Base-by-base conservation (phyloP, 2,329 filamentous ascomycete genomes). In the Cladorrhinum sp. region DNA sequence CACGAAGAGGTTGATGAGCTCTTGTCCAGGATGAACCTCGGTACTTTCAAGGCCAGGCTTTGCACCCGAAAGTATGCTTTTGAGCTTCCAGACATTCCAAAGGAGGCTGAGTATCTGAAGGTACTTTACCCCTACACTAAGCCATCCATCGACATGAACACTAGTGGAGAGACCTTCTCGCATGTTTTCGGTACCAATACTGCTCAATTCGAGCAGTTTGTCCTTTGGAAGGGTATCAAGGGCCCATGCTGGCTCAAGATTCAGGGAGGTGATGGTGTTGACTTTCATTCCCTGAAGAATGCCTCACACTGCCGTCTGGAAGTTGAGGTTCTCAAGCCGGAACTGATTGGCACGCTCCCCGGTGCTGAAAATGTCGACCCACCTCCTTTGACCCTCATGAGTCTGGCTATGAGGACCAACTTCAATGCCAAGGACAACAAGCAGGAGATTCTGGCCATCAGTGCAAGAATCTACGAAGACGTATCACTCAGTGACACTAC, bases 171-270 rank as follows among this genome's bases (percentile, higher is more conserved):
- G 73, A 98, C 95, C 0, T 99, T 93, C 72, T 97, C 93, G 1
- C 91, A 91, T 66, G 88, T 96, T 23, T 99, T 99, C 67, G 95
- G 96, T 25, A 89, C 90, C 59, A 96, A 95, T 73, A 99, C 95
- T 0, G 87, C 91, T 1, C 81, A 99, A 0, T 99, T 99, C 68
- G 95, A 99, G 75, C 95, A 99, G 69, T 99, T 99, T 71, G 95
- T 99, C 20, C 82, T 99, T 4, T 97, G 93, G 90, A 98, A 97
- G 78, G 96, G 96, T 71, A 91, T 99, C 68, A 99, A 97, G 93
- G 95, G 95, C 1, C 95, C 95, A 27, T 98, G 95, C 74, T 99
- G 95, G 95, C 83, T 99, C 50, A 93, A 89, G 71, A 95, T 99
- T 58, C 84, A 92, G 66, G 88, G 90, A 66, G 91, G 90, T 27